These are phyloP conservation scores for Adansonia madagascariensis DNA, from an alignment of 441 rosid species.

Conservation along the genomic window DNA sequence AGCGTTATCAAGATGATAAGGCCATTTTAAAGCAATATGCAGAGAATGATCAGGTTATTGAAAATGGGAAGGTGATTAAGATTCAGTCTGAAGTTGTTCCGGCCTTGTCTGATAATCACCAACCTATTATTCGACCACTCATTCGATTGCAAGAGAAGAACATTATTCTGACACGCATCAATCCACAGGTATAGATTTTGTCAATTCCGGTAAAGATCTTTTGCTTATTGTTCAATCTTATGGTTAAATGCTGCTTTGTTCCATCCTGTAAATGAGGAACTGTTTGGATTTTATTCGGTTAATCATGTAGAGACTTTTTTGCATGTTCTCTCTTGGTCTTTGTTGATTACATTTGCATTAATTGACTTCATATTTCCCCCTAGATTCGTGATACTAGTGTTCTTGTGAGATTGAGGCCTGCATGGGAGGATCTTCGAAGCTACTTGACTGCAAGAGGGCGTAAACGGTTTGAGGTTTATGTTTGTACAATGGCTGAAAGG, in stretches of 20 bases:
- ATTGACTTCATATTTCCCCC: slow-evolving; percentile 22
- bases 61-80: slow-evolving; percentile 83
- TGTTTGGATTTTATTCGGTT: background rate
- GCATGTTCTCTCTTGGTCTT: slow-evolving; percentile 15
- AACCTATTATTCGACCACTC: slow-evolving; percentile 75
- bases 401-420: slow-evolving; percentile 98
- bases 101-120: slow-evolving; percentile 78
- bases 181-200: slow-evolving; percentile 72
- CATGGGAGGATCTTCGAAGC: slow-evolving; percentile 96
- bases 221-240: slow-evolving; percentile 3
- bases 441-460: slow-evolving; percentile 97
- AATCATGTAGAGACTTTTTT: background rate
- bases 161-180: slow-evolving; percentile 88
- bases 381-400: slow-evolving; percentile 99
- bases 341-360: slow-evolving; percentile 16
- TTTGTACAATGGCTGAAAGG: slow-evolving; percentile 99
- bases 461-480: slow-evolving; percentile 99
- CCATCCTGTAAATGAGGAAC: background rate
- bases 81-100: slow-evolving; percentile 73
- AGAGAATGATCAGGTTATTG: slow-evolving; percentile 87
- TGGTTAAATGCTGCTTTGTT: background rate
- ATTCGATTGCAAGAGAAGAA: slow-evolving; percentile 85
- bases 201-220: slow-evolving; percentile 15
- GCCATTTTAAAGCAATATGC: slow-evolving; percentile 81
- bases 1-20: slow-evolving; percentile 93